Conservation (phyloP, 495 filamentous ascomycete species). For the Opeltia flavorubescens region DNA sequence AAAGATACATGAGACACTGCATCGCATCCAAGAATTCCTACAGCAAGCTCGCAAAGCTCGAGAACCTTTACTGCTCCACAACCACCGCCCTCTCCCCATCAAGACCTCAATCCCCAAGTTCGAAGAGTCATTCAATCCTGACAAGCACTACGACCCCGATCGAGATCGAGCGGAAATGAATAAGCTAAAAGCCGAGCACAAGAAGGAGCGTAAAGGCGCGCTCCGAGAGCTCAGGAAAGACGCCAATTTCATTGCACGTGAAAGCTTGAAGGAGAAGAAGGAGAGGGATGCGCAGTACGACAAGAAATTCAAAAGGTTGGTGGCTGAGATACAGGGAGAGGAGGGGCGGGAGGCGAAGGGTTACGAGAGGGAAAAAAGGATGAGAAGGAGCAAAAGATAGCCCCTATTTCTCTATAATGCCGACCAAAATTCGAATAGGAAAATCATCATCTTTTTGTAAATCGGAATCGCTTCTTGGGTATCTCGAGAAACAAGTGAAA, state of each 20-base stretch:
- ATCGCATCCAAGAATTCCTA: constrained; percentile 30
- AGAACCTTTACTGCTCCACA: constrained; percentile 72
- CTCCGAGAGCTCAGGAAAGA: constrained; percentile 91
- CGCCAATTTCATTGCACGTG: constrained; percentile 75
- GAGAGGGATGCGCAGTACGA: constrained; percentile 81
- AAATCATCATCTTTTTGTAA: not conserved
- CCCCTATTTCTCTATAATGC: not conserved
- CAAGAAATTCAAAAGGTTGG: constrained; percentile 79
- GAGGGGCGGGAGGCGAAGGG: constrained; percentile 75
- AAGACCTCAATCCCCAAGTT: constrained; percentile 86
- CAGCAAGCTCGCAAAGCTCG: constrained; percentile 43
- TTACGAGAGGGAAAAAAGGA: constrained; percentile 75
- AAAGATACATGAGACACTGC: not conserved
- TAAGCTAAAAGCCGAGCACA: constrained; percentile 77
- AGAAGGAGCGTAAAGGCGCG: constrained; percentile 89
- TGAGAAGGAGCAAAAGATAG: constrained; percentile 46
- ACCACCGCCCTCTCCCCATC: constrained; percentile 80
- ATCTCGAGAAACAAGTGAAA: not conserved
- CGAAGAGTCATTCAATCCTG: constrained; percentile 86
- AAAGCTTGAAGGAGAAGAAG: constrained; percentile 83
- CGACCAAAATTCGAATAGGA: not conserved
- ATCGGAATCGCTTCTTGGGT: not conserved
- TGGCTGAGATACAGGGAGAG: constrained; percentile 89
- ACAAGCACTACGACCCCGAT: constrained; percentile 92
- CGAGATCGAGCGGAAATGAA: constrained; percentile 67